phyloP scores from a whole-genome alignment of 495 filamentous ascomycete species.

The Trichoderma reesei region DNA sequence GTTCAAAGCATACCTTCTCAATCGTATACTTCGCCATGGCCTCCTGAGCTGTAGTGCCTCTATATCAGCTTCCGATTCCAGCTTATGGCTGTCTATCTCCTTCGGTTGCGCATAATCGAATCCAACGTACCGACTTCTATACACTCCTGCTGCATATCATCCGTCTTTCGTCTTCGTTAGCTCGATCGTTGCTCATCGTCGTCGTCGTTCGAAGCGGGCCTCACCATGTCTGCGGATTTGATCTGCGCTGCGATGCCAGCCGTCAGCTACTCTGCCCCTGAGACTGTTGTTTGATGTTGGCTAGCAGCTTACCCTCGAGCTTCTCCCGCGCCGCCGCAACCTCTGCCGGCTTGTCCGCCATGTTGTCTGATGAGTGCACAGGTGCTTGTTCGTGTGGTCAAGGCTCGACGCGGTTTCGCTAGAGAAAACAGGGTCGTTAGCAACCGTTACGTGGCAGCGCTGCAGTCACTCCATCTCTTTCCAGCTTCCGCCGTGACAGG shows the following conservation, averaged over 20 bases:
- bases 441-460: neutral
- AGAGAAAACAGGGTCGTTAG: neutral
- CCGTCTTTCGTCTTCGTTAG: constrained; percentile 51
- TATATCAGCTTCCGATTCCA: neutral
- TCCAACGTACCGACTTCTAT: constrained; percentile 77
- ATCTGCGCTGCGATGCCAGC: constrained; percentile 57
- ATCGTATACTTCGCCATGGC: constrained; percentile 88
- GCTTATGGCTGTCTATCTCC: neutral
- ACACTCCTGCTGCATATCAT: constrained; percentile 93
- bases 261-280: constrained; percentile 10
- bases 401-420: neutral
- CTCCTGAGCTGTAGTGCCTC: constrained; percentile 57
- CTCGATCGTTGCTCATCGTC: constrained; percentile 6
- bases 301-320: constrained; percentile 23
- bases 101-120: neutral
- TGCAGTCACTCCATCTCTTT: neutral
- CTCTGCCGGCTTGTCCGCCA: constrained; percentile 1
- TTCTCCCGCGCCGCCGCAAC: constrained; percentile 21
- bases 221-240: constrained; percentile 97
- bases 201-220: constrained; percentile 14
- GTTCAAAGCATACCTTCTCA: constrained; percentile 60
- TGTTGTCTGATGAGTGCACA: neutral
- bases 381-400: neutral
- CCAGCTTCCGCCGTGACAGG: neutral
- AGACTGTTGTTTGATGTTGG: neutral